Evolutionary conservation across 1,284 basidiomycete genomes (phyloP).

Genomic region (Fomitopsis palustris): DNA sequence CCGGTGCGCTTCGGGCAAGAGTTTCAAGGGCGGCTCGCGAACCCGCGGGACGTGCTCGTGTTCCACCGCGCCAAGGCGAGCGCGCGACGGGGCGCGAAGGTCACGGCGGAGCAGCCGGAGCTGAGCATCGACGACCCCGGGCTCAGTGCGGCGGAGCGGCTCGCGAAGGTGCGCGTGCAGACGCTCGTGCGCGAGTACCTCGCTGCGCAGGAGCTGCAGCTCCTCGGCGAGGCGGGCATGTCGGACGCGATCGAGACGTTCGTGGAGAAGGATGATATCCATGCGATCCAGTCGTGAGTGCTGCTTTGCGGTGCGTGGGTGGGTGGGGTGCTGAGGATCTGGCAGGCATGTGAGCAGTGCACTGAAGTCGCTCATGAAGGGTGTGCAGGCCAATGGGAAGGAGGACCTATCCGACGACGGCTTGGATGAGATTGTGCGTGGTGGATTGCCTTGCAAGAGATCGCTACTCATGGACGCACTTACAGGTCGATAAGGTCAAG

Average conservation of each 20-base stretch:
- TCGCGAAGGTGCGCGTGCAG: conserved; percentile 67
- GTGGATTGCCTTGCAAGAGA: not conserved
- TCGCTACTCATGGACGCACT: not conserved
- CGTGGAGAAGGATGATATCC: conserved; percentile 93
- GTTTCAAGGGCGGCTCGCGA: conserved; percentile 88
- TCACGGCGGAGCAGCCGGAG: conserved; percentile 65
- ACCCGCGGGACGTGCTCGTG: conserved; percentile 89
- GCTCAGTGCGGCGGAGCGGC: conserved; percentile 60
- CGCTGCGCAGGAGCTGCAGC: conserved; percentile 83
- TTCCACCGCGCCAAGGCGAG: conserved; percentile 84
- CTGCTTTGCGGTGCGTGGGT: too few species aligned
- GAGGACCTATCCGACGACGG: conserved; percentile 69
- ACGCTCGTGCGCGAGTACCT: conserved; percentile 87
- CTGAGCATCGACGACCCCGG: conserved; percentile 74
- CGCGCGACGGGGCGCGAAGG: conserved; percentile 44
- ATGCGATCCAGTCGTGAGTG: conserved; percentile 83
- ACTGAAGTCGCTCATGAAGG: conserved; percentile 62
- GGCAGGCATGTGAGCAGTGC: conserved; percentile 67
- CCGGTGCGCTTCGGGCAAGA: conserved; percentile 96
- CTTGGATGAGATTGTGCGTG: conserved; percentile 67
- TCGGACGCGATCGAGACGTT: conserved; percentile 89
- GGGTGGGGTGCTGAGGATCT: not conserved
- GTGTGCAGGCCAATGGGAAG: conserved; percentile 51
- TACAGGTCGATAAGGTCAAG: conserved; percentile 62
- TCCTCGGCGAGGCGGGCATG: conserved; percentile 85